phyloP scores from a whole-genome alignment of 2,329 filamentous ascomycete species.

The Aspergillus sp. region DNA sequence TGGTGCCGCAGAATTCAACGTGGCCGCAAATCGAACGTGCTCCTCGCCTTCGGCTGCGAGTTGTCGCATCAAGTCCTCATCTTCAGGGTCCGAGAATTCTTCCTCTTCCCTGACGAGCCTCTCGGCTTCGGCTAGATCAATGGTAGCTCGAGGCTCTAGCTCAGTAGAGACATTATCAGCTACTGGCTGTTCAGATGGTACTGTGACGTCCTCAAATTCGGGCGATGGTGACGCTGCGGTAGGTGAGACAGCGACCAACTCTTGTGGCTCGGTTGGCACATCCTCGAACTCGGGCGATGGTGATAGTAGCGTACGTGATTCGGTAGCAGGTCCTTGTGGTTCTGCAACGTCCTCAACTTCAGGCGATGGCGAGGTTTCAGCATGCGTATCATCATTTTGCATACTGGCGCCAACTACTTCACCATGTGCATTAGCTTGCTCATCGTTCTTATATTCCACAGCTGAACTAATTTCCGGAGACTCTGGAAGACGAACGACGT shows the following conservation, averaged over 20 bases:
- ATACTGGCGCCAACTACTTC: constrained; percentile 14
- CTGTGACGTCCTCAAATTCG: constrained; percentile 24
- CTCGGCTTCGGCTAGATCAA: constrained; percentile 21
- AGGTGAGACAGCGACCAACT: constrained; percentile 5
- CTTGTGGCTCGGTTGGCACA: constrained; percentile 18
- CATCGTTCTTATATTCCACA: neutral
- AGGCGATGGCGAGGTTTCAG: neutral
- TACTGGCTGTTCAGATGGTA: constrained; percentile 17
- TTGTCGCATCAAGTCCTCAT: constrained; percentile 82
- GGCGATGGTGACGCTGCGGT: constrained; percentile 28
- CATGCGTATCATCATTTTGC: neutral
- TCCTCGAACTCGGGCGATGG: constrained; percentile 41
- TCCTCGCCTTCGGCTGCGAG: constrained; percentile 90
- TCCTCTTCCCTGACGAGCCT: constrained; percentile 50
- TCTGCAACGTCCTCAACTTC: neutral
- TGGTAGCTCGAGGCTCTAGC: constrained; percentile 19
- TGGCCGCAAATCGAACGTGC: constrained; percentile 86
- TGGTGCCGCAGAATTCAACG: constrained; percentile 73
- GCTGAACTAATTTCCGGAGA: neutral
- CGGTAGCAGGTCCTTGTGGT: neutral
- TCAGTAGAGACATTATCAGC: constrained; percentile 23
- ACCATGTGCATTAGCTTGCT: constrained; percentile 8
- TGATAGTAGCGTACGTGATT: neutral
- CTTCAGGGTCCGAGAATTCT: constrained; percentile 81
- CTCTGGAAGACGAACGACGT: neutral